Conservation (phyloP, 1,139 yeast species). For the Diutina siamensis region DNA sequence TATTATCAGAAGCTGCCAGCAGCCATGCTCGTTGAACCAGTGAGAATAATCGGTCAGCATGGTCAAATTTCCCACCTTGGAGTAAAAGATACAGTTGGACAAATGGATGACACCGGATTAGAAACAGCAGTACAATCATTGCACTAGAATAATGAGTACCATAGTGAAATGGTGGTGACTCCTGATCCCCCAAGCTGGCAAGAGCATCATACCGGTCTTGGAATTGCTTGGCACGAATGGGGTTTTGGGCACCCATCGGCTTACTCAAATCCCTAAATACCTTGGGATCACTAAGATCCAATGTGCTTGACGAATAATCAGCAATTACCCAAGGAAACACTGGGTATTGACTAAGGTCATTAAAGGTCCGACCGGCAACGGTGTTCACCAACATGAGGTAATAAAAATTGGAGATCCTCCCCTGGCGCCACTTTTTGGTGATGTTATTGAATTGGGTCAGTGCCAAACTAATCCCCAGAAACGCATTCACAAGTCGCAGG, state of each 20-base stretch:
- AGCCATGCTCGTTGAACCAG: constrained; percentile 67
- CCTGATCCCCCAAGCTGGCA: constrained; percentile 37
- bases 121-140: constrained; percentile 74
- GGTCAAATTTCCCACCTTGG: constrained; percentile 84
- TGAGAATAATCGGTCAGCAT: constrained; percentile 69
- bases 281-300: constrained; percentile 49
- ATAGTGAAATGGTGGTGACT: constrained; percentile 69
- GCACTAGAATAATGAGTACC: constrained; percentile 92
- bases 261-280: constrained; percentile 64
- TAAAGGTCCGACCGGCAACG: constrained; percentile 76
- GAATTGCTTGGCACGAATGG: constrained; percentile 47
- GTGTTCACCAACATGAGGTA: constrained; percentile 71
- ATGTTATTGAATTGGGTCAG: neutral
- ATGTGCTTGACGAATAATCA: constrained; percentile 54
- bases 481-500: neutral
- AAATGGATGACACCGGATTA: constrained; percentile 67
- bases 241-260: constrained; percentile 83
- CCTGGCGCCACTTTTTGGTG: constrained; percentile 61
- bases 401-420: constrained; percentile 71
- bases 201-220: constrained; percentile 60
- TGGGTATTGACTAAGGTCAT: constrained; percentile 81
- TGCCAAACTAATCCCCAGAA: neutral
- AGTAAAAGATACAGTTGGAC: constrained; percentile 64
- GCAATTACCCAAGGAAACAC: constrained; percentile 86
- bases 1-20: constrained; percentile 65